A percentile compares a stretch with the other conserved stretches of the same genome.
Evolutionary conservation across 108 stramenopile genomes (phyloP).

Genomic region (Seminavis robusta): DNA sequence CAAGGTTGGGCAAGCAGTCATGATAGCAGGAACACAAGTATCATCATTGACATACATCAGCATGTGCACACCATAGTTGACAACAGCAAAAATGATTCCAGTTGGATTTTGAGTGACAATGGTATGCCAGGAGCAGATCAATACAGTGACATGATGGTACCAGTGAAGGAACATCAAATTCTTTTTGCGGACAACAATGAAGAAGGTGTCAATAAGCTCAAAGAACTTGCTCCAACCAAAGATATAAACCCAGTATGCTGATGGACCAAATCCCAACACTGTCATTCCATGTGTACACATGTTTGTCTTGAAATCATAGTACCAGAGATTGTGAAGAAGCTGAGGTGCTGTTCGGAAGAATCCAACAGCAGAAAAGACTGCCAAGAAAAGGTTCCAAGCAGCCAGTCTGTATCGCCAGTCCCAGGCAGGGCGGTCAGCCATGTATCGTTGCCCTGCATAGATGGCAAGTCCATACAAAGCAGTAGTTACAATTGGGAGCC

Average conservation of each 20-base stretch:
- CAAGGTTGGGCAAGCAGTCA: too few relatives aligned
- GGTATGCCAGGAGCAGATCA: slow-evolving; percentile 96
- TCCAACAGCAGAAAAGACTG: slow-evolving; percentile 86
- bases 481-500: slow-evolving; percentile 33
- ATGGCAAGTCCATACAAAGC: slow-evolving; percentile 26
- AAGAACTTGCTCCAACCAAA: slow-evolving; percentile 93
- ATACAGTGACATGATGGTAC: slow-evolving; percentile 98
- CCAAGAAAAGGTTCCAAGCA: slow-evolving; percentile 86
- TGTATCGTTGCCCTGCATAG: slow-evolving; percentile 28
- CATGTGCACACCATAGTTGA: slow-evolving; percentile 99
- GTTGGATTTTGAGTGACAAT: slow-evolving; percentile 82
- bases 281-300: slow-evolving; percentile 69
- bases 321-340: slow-evolving; percentile 74
- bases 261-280: slow-evolving; percentile 72
- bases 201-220: slow-evolving; percentile 96
- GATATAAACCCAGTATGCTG: slow-evolving; percentile 89
- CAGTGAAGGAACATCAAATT: slow-evolving; percentile 96
- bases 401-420: slow-evolving; percentile 64
- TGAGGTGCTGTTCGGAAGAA: slow-evolving; percentile 86
- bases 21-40: too few relatives aligned
- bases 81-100: slow-evolving; percentile 96
- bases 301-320: slow-evolving; percentile 52
- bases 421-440: slow-evolving; percentile 49
- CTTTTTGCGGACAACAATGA: slow-evolving; percentile 96
- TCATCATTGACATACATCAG: slow-evolving; percentile 99